Evolutionary conservation across 2,329 filamentous ascomycete species (phyloP).

Genomic region (Stachybotrys echinatus): DNA sequence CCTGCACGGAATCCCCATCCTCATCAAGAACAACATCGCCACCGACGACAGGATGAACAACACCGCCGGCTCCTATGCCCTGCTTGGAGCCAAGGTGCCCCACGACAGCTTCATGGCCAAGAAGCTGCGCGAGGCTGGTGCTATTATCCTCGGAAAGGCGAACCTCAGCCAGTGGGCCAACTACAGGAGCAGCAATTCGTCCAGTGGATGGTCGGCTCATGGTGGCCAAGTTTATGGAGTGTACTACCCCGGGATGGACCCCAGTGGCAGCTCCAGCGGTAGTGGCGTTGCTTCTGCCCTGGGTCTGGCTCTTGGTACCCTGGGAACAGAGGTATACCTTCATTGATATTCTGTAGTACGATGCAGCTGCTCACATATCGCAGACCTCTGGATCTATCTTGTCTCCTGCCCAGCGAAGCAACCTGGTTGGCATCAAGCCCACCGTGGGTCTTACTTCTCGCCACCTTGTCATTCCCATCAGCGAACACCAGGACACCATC

Average conservation of each 20-base stretch:
- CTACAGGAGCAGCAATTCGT: conserved; percentile 49
- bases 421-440: conserved; percentile 63
- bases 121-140: conserved; percentile 54
- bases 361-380: not conserved
- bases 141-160: conserved; percentile 58
- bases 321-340: conserved; percentile 43
- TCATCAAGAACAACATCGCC: conserved; percentile 65
- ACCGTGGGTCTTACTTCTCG: conserved; percentile 60
- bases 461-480: conserved; percentile 59
- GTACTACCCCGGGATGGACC: conserved; percentile 57
- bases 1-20: conserved; percentile 59
- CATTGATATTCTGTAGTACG: not conserved
- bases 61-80: conserved; percentile 56
- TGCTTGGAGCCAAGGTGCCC: conserved; percentile 52
- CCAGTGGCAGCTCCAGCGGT: conserved; percentile 55
- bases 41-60: conserved; percentile 59
- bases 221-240: conserved; percentile 57
- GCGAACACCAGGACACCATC: conserved; percentile 56
- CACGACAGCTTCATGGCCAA: conserved; percentile 51
- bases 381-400: conserved; percentile 59
- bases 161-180: conserved; percentile 62
- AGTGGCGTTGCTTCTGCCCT: conserved; percentile 55
- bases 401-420: conserved; percentile 45
- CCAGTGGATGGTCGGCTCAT: conserved; percentile 58
- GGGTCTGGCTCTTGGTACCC: conserved; percentile 50